A percentile compares a stretch with the other conserved stretches of the same genome.
These are phyloP conservation scores for Euphorbia tirucalli DNA, from an alignment of 345 rosid species.

Conservation along the genomic window DNA sequence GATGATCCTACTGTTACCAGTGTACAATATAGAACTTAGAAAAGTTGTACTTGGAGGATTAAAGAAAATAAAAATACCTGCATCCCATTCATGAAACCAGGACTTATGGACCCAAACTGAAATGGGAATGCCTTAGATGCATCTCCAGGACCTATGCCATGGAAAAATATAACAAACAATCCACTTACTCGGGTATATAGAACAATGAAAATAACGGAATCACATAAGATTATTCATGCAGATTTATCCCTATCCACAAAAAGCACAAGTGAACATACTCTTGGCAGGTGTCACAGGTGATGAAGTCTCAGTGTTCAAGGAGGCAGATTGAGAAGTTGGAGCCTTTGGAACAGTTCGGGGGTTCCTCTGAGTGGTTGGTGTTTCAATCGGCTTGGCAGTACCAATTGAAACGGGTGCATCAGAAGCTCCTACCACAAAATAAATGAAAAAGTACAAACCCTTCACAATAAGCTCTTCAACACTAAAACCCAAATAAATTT, in stretches of 20 bases:
- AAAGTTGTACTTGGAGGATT: background rate
- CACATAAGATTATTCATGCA: background rate
- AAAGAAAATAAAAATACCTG: conserved; percentile 38
- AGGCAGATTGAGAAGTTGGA: conserved; percentile 71
- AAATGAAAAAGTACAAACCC: background rate
- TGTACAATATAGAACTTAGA: background rate
- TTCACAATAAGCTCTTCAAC: background rate
- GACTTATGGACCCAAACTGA: conserved; percentile 86
- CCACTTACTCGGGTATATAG: background rate
- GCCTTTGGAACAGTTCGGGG: conserved; percentile 66
- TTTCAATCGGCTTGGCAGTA: conserved; percentile 43
- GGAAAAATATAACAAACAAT: conserved; percentile 8
- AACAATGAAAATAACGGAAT: background rate
- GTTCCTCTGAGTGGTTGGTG: conserved; percentile 37
- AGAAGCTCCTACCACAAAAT: conserved; percentile 38
- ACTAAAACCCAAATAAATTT: background rate
- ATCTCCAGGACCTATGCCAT: conserved; percentile 46
- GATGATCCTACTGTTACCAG: conserved; percentile 11
- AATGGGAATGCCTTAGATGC: conserved; percentile 62
- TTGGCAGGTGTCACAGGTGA: conserved; percentile 46
- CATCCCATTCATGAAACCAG: conserved; percentile 77
- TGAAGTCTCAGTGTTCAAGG: conserved; percentile 45
- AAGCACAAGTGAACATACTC: conserved; percentile 35
- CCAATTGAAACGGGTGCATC: conserved; percentile 41
- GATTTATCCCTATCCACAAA: background rate